Base-by-base conservation (phyloP, 2,329 filamentous ascomycete species). In the Mycosphaerella sp. region DNA sequence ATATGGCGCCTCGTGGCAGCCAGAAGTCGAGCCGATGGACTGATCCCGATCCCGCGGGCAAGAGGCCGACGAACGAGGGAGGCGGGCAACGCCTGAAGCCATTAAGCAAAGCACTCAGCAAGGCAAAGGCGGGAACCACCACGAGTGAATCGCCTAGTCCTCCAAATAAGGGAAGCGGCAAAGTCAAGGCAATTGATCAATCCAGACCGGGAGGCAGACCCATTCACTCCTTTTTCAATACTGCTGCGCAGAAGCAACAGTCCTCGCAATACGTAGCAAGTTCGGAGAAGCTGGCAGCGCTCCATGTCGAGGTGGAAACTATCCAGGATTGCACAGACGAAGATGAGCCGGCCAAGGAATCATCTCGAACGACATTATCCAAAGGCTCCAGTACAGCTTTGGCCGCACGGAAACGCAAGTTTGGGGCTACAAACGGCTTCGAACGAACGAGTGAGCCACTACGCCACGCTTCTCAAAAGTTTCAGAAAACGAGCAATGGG, bases 151-250 rank as follows among this genome's bases (percentile, higher is more conserved):
- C 18, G 12, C 13, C 32, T 6, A 16, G 44, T 17, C 45, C 52
- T 13, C 32, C 34, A 8, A 42, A 49, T 12, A 44, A 21, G n/a
- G 50, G 28, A n/a, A 44, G 30, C 40, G 32, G 56, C 17, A 51
- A 57, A 49, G 9, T 17, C 16, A 63, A 62, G 44, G 18, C 44
- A 25, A 65, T 52, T 62, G 54, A 64, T 30, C 58, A 67, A 14
- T 65, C 68, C 55, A 63, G 68, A 34, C 54, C 67, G 34, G 65
- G 66, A 55, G 56, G 44, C 21, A 74, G 71, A 57, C 67, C 72
- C 8, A 74, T 75, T 44, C 72, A 70, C 32, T 75, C 73, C 13
- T 77, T 76, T 65, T 76, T 77, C 65, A 73, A 69, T 61, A 66
- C 66, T 44, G 66, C 67, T 6, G 68, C 71, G n/a, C 71, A 70